Base-by-base conservation (phyloP, 2,329 filamentous ascomycete genomes). In the Xenoacremonium recifei region DNA sequence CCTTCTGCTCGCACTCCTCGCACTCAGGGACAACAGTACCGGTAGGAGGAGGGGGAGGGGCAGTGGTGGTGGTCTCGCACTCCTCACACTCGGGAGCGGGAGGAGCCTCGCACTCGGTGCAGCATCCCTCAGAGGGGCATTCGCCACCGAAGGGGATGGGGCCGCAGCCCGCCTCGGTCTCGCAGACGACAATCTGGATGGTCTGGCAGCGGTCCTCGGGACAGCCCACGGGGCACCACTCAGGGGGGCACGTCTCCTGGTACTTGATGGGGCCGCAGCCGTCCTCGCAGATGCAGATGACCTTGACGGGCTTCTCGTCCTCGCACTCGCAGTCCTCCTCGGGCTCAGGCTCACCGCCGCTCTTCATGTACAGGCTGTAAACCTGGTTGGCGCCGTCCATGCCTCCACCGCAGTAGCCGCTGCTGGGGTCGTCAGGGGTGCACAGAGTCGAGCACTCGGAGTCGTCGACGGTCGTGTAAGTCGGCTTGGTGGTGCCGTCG, bases 331-430 rank as follows among this genome's bases (percentile, higher is more conserved):
- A 27, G 13, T 27, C 23, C 23, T 27, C 23, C 9, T 13, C 23
- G 9, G 7, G 7, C 9, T 27, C 13, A 7, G 23, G 23, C 9
- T 27, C 42, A 23, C 27, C 39, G 6, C 44, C 37, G n/a, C 39
- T 40, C 41, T 17, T 21, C 11, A 32, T 21, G 23, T 53, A 54
- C 21, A 58, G 13, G 19, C 38, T 54, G 32, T 48, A 53, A 11
- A 48, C 23, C 17, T 44, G 41, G 34, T 47, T 40, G 12, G 27
- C 40, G 3, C 42, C 50, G 3, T 39, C 37, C 7, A 33, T 36
- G 3, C 21, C 25, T 2, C 58, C 61, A n/a, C 61, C 61, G 25
- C 60, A 64, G 4, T 33, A 39, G 0, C 61, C 60, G 6, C 40
- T 38, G 1, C 11, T 25, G 4, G 36, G 21, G 18, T 57, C 49